Percentiles rank a stretch among this genome's conserved stretches.
phyloP scores from a whole-genome alignment of 2,329 filamentous ascomycete species.

The Cercospora nicotianae region DNA sequence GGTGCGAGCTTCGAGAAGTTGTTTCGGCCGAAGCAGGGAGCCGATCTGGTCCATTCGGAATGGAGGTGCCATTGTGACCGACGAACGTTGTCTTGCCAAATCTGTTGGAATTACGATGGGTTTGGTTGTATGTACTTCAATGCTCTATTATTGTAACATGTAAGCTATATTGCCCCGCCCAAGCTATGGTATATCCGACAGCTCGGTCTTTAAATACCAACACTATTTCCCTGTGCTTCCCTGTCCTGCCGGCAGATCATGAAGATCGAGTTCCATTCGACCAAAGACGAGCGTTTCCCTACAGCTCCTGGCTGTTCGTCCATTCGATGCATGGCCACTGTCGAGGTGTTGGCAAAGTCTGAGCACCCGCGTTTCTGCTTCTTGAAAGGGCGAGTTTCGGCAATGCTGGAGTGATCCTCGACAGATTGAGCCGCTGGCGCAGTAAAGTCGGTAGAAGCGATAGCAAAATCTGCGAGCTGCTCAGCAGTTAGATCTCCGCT shows the following conservation, averaged over 20 bases:
- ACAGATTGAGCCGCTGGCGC: no score
- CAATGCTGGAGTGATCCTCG: no score
- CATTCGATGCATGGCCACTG: no score
- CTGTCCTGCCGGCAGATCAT: background rate
- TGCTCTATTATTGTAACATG: background rate
- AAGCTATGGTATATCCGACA: background rate
- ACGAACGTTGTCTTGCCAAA: background rate
- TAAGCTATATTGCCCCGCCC: background rate
- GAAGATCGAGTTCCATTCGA: background rate
- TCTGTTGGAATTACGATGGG: background rate
- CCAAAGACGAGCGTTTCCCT: no score
- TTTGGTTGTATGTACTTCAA: background rate
- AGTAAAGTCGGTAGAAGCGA: no score
- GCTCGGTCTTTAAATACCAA: background rate
- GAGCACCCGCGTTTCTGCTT: no score
- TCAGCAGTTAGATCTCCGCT: no score
- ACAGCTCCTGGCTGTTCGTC: no score
- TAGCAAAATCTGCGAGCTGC: no score
- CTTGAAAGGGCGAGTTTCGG: no score
- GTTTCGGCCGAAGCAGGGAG: constrained; percentile 64
- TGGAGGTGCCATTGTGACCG: constrained; percentile 45
- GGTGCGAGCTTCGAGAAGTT: constrained; percentile 59
- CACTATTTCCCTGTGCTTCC: background rate
- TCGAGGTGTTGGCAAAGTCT: no score
- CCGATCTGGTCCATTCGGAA: constrained; percentile 72